Percentiles rank a stretch among this genome's conserved stretches.
Evolutionary conservation across 2,329 filamentous ascomycete species (phyloP).

Genomic region (Fusarium guadeloupense): DNA sequence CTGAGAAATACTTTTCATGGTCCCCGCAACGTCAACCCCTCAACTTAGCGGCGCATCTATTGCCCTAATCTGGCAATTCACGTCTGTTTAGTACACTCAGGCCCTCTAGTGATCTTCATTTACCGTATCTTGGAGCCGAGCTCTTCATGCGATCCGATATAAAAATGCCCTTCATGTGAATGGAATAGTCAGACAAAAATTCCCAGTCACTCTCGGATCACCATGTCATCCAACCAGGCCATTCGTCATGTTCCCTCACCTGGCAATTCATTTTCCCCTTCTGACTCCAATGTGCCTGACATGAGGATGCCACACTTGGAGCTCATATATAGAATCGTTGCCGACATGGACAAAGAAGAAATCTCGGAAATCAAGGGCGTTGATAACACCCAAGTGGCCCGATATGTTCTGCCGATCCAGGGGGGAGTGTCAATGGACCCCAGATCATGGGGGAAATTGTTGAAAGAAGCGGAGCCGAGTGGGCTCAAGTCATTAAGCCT

Average conservation of each 20-base stretch:
- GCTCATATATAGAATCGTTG: slow-evolving; percentile 36
- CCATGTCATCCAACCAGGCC: slow-evolving; percentile 12
- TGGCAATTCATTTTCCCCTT: slow-evolving; percentile 22
- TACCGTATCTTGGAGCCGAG: too few species aligned
- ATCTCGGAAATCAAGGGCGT: slow-evolving; percentile 21
- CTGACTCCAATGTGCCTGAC: background rate
- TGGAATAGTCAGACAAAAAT: background rate
- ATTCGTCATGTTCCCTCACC: slow-evolving; percentile 25
- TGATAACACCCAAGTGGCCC: slow-evolving; percentile 8
- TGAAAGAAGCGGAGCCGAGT: slow-evolving; percentile 32
- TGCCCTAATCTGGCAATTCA: background rate
- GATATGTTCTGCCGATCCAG: slow-evolving; percentile 31
- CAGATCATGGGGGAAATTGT: slow-evolving; percentile 26
- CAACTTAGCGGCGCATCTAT: background rate
- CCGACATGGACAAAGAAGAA: slow-evolving; percentile 31
- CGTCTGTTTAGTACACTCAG: too few species aligned
- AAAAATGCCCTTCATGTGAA: background rate
- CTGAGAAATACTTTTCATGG: too few species aligned
- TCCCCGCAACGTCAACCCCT: slow-evolving; percentile 2
- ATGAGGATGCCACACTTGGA: slow-evolving; percentile 37
- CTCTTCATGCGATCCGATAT: too few species aligned
- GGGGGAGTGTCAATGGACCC: slow-evolving; percentile 26
- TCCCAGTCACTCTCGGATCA: background rate
- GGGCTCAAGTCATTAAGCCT: slow-evolving; percentile 27
- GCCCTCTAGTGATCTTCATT: too few species aligned